Conservation (phyloP, 2,329 filamentous ascomycete species). For the Dothidotthia symphoricarpi region DNA sequence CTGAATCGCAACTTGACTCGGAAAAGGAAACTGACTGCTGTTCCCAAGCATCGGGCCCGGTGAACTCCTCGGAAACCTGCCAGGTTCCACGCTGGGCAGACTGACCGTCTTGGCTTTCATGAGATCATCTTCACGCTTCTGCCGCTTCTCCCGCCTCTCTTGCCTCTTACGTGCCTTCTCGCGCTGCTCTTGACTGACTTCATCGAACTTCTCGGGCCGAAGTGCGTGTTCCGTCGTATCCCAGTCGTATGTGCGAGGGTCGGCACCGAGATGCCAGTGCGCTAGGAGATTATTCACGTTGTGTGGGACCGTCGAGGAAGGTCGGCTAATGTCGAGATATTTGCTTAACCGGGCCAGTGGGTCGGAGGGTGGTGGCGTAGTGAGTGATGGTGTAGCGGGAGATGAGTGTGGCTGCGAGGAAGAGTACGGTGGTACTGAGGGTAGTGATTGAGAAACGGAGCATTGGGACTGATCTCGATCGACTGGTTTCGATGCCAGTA, state of each 20-base stretch:
- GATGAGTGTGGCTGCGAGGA: constrained; percentile 13
- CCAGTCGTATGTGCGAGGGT: constrained; percentile 46
- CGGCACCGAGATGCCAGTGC: constrained; percentile 44
- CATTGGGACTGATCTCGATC: constrained; percentile 1
- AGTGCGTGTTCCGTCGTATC: constrained; percentile 30
- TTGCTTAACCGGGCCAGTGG: constrained; percentile 36
- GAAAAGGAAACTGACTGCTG: constrained; percentile 27
- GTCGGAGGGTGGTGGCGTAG: constrained; percentile 3
- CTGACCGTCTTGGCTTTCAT: constrained; percentile 19
- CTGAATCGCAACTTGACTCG: constrained; percentile 8
- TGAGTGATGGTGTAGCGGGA: constrained; percentile 4
- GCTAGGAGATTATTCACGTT: constrained; percentile 39
- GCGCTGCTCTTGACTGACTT: constrained; percentile 38
- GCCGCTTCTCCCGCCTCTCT: constrained; percentile 43
- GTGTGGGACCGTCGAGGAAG: constrained; percentile 25
- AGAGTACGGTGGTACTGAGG: constrained; percentile 15
- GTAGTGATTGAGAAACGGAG: constrained; percentile 10
- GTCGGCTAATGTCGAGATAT: constrained; percentile 26
- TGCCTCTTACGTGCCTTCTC: constrained; percentile 40
- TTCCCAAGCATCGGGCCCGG: constrained; percentile 25
- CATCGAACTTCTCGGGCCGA: constrained; percentile 32
- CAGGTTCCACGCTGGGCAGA: constrained; percentile 14
- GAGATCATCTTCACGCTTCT: constrained; percentile 41
- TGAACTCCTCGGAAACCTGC: constrained; percentile 22
- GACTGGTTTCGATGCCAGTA: constrained; percentile 18